Evolutionary conservation across 208 protist genomes (phyloP).

Genomic region (Trypanosoma conorhini): DNA sequence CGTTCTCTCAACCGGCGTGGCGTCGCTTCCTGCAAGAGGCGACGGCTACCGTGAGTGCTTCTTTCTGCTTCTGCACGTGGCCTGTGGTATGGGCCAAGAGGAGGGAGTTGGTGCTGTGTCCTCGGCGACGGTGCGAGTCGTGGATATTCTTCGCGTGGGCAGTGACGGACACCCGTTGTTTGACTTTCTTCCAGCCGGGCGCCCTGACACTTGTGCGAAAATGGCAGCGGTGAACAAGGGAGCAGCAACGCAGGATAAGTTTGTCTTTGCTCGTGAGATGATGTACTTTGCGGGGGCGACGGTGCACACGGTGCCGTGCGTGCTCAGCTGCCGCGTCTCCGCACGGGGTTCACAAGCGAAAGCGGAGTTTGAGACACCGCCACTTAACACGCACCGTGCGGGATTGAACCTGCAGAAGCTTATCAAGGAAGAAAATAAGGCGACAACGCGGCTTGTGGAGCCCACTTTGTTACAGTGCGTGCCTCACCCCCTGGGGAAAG

Average conservation of each 20-base stretch:
- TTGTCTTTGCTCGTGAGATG: conserved; percentile 15
- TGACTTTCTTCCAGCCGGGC: conserved; percentile 12
- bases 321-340: not conserved
- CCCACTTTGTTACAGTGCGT: conserved; percentile 15
- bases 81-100: not conserved
- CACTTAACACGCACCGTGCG: not conserved
- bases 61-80: conserved; percentile 21
- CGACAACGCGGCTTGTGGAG: not conserved
- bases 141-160: conserved; percentile 3
- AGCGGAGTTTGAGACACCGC: not conserved
- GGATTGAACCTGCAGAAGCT: not conserved
- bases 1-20: conserved; percentile 1
- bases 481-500: not conserved
- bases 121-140: not conserved
- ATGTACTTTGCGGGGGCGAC: conserved; percentile 6
- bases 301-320: conserved; percentile 8
- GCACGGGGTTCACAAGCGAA: not conserved
- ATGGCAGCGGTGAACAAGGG: not conserved
- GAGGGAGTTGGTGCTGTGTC: not conserved
- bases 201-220: not conserved
- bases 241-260: not conserved
- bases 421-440: not conserved
- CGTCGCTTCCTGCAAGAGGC: not conserved
- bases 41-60: not conserved
- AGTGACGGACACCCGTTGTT: conserved; percentile 15